phyloP scores from a whole-genome alignment of 2,329 filamentous ascomycete species.

The Colletotrichum acutatum region DNA sequence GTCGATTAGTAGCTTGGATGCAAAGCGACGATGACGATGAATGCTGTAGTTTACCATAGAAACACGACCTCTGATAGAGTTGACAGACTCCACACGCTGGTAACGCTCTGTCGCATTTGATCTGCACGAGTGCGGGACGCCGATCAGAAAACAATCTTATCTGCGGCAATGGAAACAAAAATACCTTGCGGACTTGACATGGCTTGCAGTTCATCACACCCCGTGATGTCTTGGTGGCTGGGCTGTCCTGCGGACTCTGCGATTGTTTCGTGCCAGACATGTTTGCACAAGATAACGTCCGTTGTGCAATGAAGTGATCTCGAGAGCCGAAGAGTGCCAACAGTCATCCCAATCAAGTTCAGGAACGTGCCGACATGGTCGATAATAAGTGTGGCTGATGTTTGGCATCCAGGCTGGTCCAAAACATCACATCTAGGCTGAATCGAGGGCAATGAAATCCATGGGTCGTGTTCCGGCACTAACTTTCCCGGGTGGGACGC shows the following conservation, averaged over 20 bases:
- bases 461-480: constrained; percentile 19
- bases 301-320: neutral
- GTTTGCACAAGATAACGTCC: neutral
- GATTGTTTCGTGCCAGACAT: constrained; percentile 24
- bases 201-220: constrained; percentile 33
- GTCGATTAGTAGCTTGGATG: neutral
- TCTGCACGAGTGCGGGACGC: constrained; percentile 12
- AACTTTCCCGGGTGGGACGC: constrained; percentile 24
- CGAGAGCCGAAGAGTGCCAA: neutral
- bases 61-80: constrained; percentile 30
- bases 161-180: neutral
- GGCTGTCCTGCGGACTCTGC: constrained; percentile 23
- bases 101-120: constrained; percentile 34
- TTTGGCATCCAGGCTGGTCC: neutral
- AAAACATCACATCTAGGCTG: constrained; percentile 4
- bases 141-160: constrained; percentile 31
- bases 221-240: neutral
- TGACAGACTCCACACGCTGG: constrained; percentile 31
- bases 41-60: constrained; percentile 11
- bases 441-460: neutral
- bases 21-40: neutral
- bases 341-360: neutral
- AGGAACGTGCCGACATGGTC: constrained; percentile 5
- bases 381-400: constrained; percentile 27
- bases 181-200: constrained; percentile 26